Base-by-base conservation (phyloP, 164 flowering plant genomes). In the Liquidambar formosana region DNA sequence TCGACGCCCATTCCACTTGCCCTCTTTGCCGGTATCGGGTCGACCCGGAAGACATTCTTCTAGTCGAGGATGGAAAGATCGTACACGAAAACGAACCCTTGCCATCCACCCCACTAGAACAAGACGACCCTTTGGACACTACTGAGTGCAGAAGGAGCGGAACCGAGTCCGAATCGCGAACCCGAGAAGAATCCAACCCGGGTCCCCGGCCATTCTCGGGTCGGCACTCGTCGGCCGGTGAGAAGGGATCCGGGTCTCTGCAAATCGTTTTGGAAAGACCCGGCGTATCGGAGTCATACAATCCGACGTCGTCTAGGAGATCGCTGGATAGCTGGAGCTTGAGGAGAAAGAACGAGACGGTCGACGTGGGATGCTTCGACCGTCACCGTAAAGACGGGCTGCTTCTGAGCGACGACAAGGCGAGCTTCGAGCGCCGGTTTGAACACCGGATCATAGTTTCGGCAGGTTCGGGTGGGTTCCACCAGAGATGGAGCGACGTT, bases 1-100 rank as follows among this genome's bases (percentile, higher is more conserved):
- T 94, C 62, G 97, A 94, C 71, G 88, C 89, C 13, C 99, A 92
- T 75, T 91, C 99, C 28, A 94, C 97, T 1, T 94, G 99, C 73
- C 99, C 99, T 1, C 93, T 94, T 43, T 94, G 99, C 69, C 90
- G 99, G 3, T 86, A 71, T 86, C 82, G 94, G 49, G 97, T 94
- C 78, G 91, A 91, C 79, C 94, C 94, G 46, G 97, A 92, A 66
- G 99, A 94, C 71, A 69, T 90, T 12, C 87, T 92, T 59, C 78
- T 91, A 4, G 65, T 85, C 25, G 85, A 70, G 9, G 77, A 76
- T 60, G 10, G 41, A 69, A 53, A 65, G 45, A 52, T 61, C 33
- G 19, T 64, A 12, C 72, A 15, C 33, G 10, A 1, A 44, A 63
- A 28, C 47, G 56, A 51, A 28, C 18, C 11, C 12, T 48, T 6